Percentiles rank a stretch among this genome's conserved stretches.
These are phyloP conservation scores for Boletus reticulatus DNA, from an alignment of 768 basidiomycete genomes.

Conservation along the genomic window DNA sequence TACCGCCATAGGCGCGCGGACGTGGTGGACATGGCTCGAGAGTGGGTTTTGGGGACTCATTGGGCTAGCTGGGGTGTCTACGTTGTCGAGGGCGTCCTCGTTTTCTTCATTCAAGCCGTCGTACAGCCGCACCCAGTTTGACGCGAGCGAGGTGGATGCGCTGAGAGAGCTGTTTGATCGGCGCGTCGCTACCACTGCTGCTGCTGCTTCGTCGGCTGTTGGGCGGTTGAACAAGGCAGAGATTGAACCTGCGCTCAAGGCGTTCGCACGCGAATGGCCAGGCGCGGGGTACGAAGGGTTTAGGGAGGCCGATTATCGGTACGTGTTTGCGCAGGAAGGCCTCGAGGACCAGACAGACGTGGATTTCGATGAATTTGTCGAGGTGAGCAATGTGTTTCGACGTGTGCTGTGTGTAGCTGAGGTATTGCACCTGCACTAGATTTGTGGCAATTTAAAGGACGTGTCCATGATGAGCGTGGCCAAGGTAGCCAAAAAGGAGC, in stretches of 20 bases:
- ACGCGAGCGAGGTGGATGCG: constrained; percentile 46
- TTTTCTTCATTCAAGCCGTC: constrained; percentile 19
- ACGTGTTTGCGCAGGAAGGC: constrained; percentile 77
- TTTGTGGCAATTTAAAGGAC: constrained; percentile 73
- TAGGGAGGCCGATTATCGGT: constrained; percentile 60
- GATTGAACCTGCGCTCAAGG: constrained; percentile 42
- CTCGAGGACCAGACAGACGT: constrained; percentile 54
- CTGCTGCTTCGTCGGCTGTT: not conserved
- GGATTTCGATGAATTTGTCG: constrained; percentile 84
- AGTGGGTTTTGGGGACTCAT: constrained; percentile 14
- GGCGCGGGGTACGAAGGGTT: constrained; percentile 57
- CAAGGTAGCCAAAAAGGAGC: constrained; percentile 33
- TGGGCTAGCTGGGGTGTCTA: constrained; percentile 18
- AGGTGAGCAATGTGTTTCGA: constrained; percentile 38
- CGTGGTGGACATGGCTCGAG: constrained; percentile 17
- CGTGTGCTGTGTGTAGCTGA: constrained; percentile 21
- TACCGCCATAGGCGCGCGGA: constrained; percentile 1
- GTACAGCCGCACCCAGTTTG: constrained; percentile 54
- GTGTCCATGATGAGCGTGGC: constrained; percentile 46
- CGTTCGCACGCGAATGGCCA: constrained; percentile 36
- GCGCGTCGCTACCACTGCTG: not conserved
- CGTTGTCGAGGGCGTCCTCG: no score
- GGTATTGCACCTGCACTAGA: constrained; percentile 35
- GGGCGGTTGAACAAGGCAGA: constrained; percentile 39
- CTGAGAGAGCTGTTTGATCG: constrained; percentile 38